Evolutionary conservation across 306 rosid genomes (phyloP).

Genomic region (Prunus salicina): DNA sequence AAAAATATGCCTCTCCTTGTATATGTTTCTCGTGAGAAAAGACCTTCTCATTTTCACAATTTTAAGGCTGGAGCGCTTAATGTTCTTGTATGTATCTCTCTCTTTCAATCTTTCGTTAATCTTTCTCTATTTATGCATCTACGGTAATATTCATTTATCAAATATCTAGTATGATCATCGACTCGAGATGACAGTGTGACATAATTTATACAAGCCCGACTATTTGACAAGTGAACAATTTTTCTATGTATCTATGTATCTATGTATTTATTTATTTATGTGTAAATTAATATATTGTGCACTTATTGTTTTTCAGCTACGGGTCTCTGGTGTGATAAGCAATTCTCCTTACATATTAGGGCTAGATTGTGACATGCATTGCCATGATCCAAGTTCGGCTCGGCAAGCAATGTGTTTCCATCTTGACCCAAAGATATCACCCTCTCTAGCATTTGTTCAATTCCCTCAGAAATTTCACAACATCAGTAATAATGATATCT

Average conservation of each 20-base stretch:
- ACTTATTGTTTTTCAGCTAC: conserved; percentile 39
- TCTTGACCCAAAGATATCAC: conserved; percentile 59
- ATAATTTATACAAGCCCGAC: background rate
- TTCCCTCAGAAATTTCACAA: conserved; percentile 61
- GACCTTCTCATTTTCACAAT: conserved; percentile 43
- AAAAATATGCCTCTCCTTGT: conserved; percentile 46
- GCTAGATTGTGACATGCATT: conserved; percentile 79
- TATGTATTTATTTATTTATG: too few species aligned
- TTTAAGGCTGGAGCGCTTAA: conserved; percentile 84
- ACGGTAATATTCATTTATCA: background rate
- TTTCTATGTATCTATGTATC: background rate
- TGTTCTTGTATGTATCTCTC: conserved; percentile 36
- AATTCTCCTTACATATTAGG: conserved; percentile 62
- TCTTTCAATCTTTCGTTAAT: too few species aligned
- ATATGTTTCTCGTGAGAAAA: conserved; percentile 63
- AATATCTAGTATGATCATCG: background rate
- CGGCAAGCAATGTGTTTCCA: conserved; percentile 70
- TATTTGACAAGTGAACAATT: background rate
- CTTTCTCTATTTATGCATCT: too few species aligned
- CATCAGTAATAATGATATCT: conserved; percentile 55
- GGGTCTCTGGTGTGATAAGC: conserved; percentile 65
- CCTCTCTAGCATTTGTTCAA: conserved; percentile 61
- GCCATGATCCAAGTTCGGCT: conserved; percentile 63
- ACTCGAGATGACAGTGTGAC: background rate
- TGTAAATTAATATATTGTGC: too few species aligned